Conservation (phyloP, 2,329 filamentous ascomycete genomes). For the Plectosphaerella plurivora region DNA sequence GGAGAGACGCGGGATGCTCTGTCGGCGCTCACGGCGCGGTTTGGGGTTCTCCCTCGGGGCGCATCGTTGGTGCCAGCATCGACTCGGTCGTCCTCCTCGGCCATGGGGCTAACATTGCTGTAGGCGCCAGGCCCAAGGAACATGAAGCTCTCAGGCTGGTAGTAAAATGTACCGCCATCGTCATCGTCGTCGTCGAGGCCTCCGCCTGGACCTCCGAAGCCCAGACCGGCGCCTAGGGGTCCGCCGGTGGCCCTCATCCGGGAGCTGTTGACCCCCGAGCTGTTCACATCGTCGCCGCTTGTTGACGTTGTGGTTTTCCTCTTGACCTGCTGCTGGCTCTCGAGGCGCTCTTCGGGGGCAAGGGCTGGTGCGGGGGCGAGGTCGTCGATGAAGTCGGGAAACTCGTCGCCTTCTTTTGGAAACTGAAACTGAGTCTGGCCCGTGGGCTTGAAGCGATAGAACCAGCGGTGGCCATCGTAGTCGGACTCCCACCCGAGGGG, state of each 20-base stretch:
- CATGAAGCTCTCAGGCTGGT: conserved; percentile 49
- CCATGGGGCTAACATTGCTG: conserved; percentile 39
- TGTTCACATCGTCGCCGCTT: conserved; percentile 2
- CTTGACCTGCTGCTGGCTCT: conserved; percentile 45
- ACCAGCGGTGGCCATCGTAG: conserved; percentile 54
- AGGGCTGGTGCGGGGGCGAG: conserved; percentile 31
- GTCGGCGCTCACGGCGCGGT: neutral
- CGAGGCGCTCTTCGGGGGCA: conserved; percentile 47
- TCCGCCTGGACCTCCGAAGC: conserved; percentile 14
- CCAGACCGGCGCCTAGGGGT: conserved; percentile 12
- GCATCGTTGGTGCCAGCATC: conserved; percentile 1
- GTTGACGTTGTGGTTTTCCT: conserved; percentile 21
- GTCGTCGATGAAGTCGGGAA: conserved; percentile 42
- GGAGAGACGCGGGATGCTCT: conserved; percentile 16
- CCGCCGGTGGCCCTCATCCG: conserved; percentile 15
- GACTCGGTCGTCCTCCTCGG: conserved; percentile 30
- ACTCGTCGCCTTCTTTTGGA: conserved; percentile 54
- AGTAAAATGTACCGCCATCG: conserved; percentile 32
- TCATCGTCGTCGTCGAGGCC: conserved; percentile 26
- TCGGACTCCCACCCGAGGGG: conserved; percentile 53
- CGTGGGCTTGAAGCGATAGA: conserved; percentile 51
- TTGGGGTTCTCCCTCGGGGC: neutral
- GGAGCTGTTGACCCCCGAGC: neutral
- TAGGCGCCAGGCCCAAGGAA: conserved; percentile 44
- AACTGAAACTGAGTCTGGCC: conserved; percentile 53